Evolutionary conservation across 2,329 filamentous ascomycete species (phyloP).

Genomic region (Pseudopithomyces maydicus): DNA sequence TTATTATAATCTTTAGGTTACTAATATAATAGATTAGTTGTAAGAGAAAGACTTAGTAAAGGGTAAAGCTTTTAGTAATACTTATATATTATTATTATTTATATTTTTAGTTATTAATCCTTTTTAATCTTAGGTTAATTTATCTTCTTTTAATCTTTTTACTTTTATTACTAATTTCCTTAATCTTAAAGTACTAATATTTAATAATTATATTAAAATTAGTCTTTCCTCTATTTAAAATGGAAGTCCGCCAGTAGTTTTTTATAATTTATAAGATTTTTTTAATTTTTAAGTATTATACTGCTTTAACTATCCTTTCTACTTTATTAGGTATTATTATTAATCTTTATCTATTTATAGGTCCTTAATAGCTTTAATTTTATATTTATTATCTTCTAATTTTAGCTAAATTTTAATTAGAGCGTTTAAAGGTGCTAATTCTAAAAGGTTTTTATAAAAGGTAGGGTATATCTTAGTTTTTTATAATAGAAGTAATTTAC

Average conservation of each 20-base stretch:
- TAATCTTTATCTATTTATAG: constrained; percentile 5
- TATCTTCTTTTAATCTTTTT: background rate
- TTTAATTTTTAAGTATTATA: constrained; percentile 5
- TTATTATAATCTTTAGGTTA: too few relatives aligned
- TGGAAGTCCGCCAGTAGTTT: background rate
- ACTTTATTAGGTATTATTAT: constrained; percentile 7
- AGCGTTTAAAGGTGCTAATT: background rate
- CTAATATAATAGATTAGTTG: too few relatives aligned
- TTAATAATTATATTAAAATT: background rate
- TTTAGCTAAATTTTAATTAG: constrained; percentile 1
- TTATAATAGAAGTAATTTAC: background rate
- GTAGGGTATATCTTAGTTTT: background rate
- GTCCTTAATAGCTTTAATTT: background rate
- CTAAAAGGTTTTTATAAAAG: background rate
- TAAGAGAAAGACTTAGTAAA: too few relatives aligned
- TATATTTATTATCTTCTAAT: constrained; percentile 3
- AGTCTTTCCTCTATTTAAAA: background rate
- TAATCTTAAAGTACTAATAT: background rate
- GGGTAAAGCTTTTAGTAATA: too few relatives aligned
- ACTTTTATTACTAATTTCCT: background rate
- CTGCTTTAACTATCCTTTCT: background rate
- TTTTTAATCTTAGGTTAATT: background rate
- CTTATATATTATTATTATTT: background rate
- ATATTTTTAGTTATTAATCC: background rate
- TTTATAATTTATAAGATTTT: constrained; percentile 1